Evolutionary conservation across 495 filamentous ascomycete species (phyloP).

Genomic region (Penicillium pulvis): DNA sequence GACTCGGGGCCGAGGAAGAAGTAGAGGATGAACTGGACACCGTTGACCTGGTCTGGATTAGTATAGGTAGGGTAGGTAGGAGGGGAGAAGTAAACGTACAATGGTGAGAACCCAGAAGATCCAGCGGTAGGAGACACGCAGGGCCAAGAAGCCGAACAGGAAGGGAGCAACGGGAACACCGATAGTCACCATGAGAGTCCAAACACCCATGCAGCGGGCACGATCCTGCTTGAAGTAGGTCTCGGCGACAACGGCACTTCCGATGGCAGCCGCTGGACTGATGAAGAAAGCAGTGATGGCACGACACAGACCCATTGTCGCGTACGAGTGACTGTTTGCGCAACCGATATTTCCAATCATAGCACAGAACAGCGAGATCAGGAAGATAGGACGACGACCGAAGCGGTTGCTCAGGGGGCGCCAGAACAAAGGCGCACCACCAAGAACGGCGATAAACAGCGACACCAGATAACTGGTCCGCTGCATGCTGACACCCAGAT

Average conservation of each 20-base stretch:
- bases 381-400: constrained; percentile 54
- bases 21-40: constrained; percentile 54
- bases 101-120: constrained; percentile 51
- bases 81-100: constrained; percentile 21
- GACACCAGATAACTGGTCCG: constrained; percentile 53
- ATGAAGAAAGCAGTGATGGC: constrained; percentile 54
- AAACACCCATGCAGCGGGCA: constrained; percentile 49
- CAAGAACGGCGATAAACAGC: constrained; percentile 54
- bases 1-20: constrained; percentile 58
- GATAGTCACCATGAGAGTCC: constrained; percentile 40
- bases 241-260: constrained; percentile 50
- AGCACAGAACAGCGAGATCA: constrained; percentile 48
- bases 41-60: constrained; percentile 45
- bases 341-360: constrained; percentile 53
- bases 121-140: constrained; percentile 45
- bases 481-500: constrained; percentile 48
- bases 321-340: constrained; percentile 43
- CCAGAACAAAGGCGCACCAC: constrained; percentile 54
- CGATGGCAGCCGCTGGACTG: constrained; percentile 44
- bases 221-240: constrained; percentile 49
- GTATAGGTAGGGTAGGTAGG: neutral
- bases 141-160: constrained; percentile 50
- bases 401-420: constrained; percentile 55
- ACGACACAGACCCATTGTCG: constrained; percentile 41
- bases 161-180: constrained; percentile 51